A percentile compares a stretch with the other conserved stretches of the same genome.
Evolutionary conservation across 306 rosid genomes (phyloP).

Genomic region (Rosa persica): DNA sequence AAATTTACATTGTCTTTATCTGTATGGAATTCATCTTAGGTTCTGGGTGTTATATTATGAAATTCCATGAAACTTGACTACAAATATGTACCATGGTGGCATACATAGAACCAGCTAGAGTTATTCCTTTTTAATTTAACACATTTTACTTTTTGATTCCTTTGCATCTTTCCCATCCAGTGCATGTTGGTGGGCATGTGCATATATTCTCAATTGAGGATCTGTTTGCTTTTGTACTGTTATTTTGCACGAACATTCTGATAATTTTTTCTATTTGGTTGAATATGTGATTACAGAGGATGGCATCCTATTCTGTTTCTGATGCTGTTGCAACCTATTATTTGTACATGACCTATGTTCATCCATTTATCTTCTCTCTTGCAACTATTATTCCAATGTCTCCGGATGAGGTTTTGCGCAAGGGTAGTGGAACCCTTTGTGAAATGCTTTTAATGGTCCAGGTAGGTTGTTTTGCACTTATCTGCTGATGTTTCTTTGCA

Average conservation of each 20-base stretch:
- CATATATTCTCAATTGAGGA: neutral
- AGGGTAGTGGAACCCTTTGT: conserved; percentile 98
- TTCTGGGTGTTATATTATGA: neutral
- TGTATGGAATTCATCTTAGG: neutral
- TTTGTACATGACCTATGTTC: conserved; percentile 89
- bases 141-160: neutral
- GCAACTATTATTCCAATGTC: conserved; percentile 99
- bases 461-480: conserved; percentile 50
- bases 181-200: neutral
- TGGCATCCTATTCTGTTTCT: conserved; percentile 99
- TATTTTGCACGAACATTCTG: conserved; percentile 28
- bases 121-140: neutral
- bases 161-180: neutral
- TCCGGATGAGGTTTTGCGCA: conserved; percentile 99
- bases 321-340: conserved; percentile 98
- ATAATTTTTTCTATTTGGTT: conserved; percentile 23
- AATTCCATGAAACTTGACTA: neutral
- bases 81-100: neutral
- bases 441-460: conserved; percentile 99
- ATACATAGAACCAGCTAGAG: neutral
- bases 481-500: conserved; percentile 16
- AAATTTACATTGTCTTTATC: neutral
- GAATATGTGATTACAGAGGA: conserved; percentile 70
- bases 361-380: conserved; percentile 96
- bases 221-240: conserved; percentile 9